phyloP scores from a whole-genome alignment of 148 eudicot species.

The Rhododendron molle region DNA sequence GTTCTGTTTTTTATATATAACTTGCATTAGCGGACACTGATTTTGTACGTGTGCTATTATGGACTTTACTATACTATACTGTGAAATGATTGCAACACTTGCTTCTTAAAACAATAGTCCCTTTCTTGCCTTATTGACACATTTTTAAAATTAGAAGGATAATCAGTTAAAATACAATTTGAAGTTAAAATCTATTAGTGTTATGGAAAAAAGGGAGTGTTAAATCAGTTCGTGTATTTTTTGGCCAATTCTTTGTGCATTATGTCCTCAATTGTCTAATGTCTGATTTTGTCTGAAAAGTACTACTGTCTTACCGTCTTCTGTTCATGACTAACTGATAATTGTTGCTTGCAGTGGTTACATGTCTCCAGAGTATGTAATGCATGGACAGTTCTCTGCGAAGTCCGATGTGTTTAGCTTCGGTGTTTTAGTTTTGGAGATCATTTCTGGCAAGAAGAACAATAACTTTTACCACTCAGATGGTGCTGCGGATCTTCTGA shows the following conservation, averaged over 20 bases:
- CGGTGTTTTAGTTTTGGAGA: slow-evolving; percentile 45
- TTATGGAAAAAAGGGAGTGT: neutral
- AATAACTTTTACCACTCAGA: slow-evolving; percentile 11
- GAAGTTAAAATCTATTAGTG: neutral
- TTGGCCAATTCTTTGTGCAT: neutral
- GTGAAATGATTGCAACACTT: neutral
- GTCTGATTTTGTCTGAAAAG: neutral
- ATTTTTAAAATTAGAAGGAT: neutral
- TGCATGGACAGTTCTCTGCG: slow-evolving; percentile 40
- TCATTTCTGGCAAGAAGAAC: slow-evolving; percentile 26
- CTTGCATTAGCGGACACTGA: neutral
- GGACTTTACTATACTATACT: neutral
- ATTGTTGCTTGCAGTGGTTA: slow-evolving; percentile 22
- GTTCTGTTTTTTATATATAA: neutral
- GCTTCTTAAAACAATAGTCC: neutral
- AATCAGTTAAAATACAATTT: neutral
- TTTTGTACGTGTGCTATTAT: neutral
- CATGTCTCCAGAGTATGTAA: slow-evolving; percentile 28
- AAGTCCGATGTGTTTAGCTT: slow-evolving; percentile 60
- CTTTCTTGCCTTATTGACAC: neutral
- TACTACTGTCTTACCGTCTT: neutral
- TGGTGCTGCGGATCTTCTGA: slow-evolving; percentile 3
- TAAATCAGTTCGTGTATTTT: neutral
- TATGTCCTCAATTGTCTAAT: neutral
- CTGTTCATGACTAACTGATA: neutral